These are phyloP conservation scores for Leucogyrophana mollusca DNA, from an alignment of 768 basidiomycete genomes.

Conservation along the genomic window DNA sequence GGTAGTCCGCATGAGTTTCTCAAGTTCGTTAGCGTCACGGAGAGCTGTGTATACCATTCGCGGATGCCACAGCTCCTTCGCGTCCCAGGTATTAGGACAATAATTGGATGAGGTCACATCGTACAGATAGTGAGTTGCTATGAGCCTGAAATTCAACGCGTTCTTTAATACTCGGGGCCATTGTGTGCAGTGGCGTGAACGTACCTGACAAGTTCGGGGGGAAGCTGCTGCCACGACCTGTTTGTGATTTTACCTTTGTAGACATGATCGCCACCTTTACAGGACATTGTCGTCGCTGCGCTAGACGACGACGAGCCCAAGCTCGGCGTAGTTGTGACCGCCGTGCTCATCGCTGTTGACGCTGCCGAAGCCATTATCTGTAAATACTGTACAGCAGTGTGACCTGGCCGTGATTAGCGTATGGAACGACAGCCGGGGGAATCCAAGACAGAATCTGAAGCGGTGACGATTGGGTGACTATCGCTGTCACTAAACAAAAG, in stretches of 20 bases:
- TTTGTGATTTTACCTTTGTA: constrained; percentile 60
- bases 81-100: constrained; percentile 47
- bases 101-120: constrained; percentile 43
- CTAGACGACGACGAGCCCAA: constrained; percentile 8
- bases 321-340: background rate
- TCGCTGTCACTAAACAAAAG: constrained; percentile 13
- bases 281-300: constrained; percentile 23
- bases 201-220: constrained; percentile 60
- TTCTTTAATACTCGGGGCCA: constrained; percentile 1
- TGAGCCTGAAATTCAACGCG: constrained; percentile 17
- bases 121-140: constrained; percentile 52
- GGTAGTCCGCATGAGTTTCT: constrained; percentile 62
- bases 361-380: constrained; percentile 26
- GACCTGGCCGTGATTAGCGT: constrained; percentile 36
- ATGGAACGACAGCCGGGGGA: constrained; percentile 34
- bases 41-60: constrained; percentile 61
- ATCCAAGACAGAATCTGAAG: constrained; percentile 23
- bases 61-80: constrained; percentile 56
- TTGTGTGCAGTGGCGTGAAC: constrained; percentile 30
- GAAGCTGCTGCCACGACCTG: constrained; percentile 62
- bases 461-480: constrained; percentile 29
- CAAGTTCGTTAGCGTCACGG: constrained; percentile 61
- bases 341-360: constrained; percentile 11
- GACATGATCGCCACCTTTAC: constrained; percentile 23
- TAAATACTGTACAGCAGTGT: constrained; percentile 31